These are phyloP conservation scores for Cercospora canescens DNA, from an alignment of 2,329 filamentous ascomycete genomes.

Conservation along the genomic window DNA sequence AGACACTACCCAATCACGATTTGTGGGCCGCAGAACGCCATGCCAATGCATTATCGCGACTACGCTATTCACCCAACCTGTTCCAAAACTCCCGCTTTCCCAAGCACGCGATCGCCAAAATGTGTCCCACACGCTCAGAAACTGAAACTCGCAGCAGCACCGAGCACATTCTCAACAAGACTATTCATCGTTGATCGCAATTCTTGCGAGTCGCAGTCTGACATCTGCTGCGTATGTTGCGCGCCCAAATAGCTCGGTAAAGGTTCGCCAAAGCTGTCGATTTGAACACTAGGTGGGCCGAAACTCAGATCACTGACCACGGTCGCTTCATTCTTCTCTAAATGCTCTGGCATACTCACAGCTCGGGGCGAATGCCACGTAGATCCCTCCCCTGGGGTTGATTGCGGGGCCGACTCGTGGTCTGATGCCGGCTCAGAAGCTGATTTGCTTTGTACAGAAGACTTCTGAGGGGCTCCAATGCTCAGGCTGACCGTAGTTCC, in stretches of 20 bases:
- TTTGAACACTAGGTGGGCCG: conserved; percentile 4
- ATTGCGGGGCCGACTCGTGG: background rate
- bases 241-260: conserved; percentile 3
- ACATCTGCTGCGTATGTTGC: background rate
- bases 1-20: background rate
- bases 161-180: conserved; percentile 11
- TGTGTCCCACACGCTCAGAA: conserved; percentile 1
- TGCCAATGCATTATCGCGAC: background rate
- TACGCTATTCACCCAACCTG: background rate
- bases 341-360: background rate
- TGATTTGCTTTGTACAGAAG: background rate
- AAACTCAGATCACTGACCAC: conserved; percentile 2
- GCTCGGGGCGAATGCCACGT: background rate
- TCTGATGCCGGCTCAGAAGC: background rate
- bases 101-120: background rate
- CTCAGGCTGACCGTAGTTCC: conserved; percentile 2
- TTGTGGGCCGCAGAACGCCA: background rate
- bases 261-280: background rate
- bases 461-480: background rate
- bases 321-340: background rate
- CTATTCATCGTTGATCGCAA: conserved; percentile 8
- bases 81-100: background rate
- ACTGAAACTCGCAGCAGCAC: conserved; percentile 9
- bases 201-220: conserved; percentile 14
- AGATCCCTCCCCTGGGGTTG: background rate